Percentiles rank a stretch among this genome's conserved stretches.
phyloP scores from a whole-genome alignment of 257 asterid species.

The Fraxinus pennsylvanica region DNA sequence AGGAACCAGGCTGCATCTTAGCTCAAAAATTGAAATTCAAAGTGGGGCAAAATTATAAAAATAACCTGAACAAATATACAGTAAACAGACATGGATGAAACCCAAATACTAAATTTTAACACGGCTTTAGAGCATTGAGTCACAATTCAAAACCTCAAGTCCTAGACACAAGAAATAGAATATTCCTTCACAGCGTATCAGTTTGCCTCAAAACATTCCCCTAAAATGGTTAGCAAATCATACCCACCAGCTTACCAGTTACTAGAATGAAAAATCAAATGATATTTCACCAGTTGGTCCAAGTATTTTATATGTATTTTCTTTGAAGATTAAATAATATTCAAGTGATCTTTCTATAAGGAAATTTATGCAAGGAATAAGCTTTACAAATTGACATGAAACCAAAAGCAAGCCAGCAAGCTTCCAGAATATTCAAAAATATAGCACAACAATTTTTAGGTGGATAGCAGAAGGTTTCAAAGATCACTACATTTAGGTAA shows the following conservation, averaged over 20 bases:
- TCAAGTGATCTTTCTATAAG: neutral
- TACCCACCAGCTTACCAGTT: neutral
- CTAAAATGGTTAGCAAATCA: neutral
- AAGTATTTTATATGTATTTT: neutral
- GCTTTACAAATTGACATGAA: neutral
- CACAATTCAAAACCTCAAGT: neutral
- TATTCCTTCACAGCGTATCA: neutral
- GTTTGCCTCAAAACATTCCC: neutral
- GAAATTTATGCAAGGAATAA: neutral
- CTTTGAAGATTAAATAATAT: neutral
- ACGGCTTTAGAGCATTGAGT: neutral
- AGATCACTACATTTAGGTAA: neutral
- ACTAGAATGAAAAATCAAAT: neutral
- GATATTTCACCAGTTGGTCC: neutral
- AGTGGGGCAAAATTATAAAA: neutral
- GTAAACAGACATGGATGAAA: neutral
- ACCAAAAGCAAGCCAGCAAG: neutral
- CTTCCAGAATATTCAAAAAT: neutral
- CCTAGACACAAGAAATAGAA: neutral
- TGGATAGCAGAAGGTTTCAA: neutral
- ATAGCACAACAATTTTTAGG: neutral
- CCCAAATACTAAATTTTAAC: neutral
- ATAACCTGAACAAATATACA: neutral
- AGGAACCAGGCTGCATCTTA: neutral
- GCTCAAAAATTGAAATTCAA: neutral